phyloP scores from a whole-genome alignment of 441 rosid genomes.

The Theobroma grandiflorum region DNA sequence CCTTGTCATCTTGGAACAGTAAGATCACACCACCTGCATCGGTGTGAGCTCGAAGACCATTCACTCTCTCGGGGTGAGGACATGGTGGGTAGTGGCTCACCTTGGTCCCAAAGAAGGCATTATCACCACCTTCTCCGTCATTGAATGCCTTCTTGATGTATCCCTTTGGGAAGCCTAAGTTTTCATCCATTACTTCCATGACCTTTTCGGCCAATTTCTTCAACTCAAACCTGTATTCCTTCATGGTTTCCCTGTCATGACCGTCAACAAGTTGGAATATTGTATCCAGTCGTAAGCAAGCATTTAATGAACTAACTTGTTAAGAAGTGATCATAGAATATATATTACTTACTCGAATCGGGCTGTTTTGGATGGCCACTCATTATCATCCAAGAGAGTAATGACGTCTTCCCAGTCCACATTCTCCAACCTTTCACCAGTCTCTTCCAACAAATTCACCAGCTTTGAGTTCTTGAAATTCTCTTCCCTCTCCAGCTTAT shows the following conservation, averaged over 20 bases:
- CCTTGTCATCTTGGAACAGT: slow-evolving; percentile 80
- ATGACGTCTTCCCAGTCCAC: slow-evolving; percentile 90
- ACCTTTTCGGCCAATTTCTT: slow-evolving; percentile 69
- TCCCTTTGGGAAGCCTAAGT: slow-evolving; percentile 68
- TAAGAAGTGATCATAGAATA: not conserved
- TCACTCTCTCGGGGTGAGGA: slow-evolving; percentile 69
- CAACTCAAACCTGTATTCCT: slow-evolving; percentile 69
- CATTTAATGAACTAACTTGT: not conserved
- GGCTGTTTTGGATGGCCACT: slow-evolving; percentile 71
- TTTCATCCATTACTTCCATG: slow-evolving; percentile 90
- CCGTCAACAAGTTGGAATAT: slow-evolving; percentile 16
- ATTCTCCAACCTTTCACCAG: slow-evolving; percentile 58
- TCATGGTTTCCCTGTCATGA: slow-evolving; percentile 70
- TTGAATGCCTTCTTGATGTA: slow-evolving; percentile 71
- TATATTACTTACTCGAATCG: slow-evolving; percentile 62
- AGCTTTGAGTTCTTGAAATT: slow-evolving; percentile 59
- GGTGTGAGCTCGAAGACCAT: slow-evolving; percentile 91
- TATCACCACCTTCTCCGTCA: slow-evolving; percentile 52
- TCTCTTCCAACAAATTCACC: slow-evolving; percentile 56
- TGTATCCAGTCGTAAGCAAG: not conserved
- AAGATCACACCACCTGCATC: slow-evolving; percentile 93
- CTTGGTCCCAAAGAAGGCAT: slow-evolving; percentile 86
- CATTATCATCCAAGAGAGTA: slow-evolving; percentile 59
- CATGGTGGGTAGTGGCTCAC: slow-evolving; percentile 97
- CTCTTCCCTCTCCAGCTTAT: slow-evolving; percentile 74